Base-by-base conservation (phyloP, 371 early-diverging fungal genomes). In the Conidiobolus incongruus region DNA sequence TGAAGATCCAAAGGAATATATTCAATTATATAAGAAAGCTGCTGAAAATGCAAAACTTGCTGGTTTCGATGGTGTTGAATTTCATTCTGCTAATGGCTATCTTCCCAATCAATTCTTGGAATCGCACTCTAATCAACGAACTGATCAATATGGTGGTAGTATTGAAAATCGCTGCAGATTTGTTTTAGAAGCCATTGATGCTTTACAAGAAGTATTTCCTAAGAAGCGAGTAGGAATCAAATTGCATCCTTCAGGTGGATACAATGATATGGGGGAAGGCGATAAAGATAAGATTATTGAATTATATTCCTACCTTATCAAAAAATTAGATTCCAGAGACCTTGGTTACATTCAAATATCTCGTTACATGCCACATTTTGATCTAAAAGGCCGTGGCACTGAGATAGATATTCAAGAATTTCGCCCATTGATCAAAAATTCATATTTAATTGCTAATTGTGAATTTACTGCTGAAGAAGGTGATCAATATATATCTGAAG, bases 71-170 rank as follows among this genome's bases (percentile, higher is more conserved):
- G 73, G 66, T 30, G 54, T 80, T 5, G 74, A 78, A 44, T 56
- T 81, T 21, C 79, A 81, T 52, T 62, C 54, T 44, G 75, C 71
- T 0, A 66, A 75, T 38, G 74, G 75, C 1, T 74, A 69, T 53
- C 53, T 77, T 39, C 32, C 72, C 35, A 57, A 68, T 39, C 65
- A 70, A 38, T 77, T 78, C 59, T 41, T 68, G 17, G 55, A 56
- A 24, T 61, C 48, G 0, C 19, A 49, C 15, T 41, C 51, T 33
- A 79, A 77, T 49, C 29, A 50, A n/a, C 64, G 80, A 23, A 68
- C 68, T 0, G 77, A 79, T 52, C 48, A 52, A n/a, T 79, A 72
- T 50, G 66, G 67, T 30, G 69, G 68, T 7, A 53, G 56, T 2
- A 46, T 57, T 29, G 64, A 71, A 40, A 70, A 70, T 48, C 59